A percentile compares a stretch with the other conserved stretches of the same genome.
These are phyloP conservation scores for Gaultheria prostrata DNA, from an alignment of 148 eudicot species.

Conservation along the genomic window DNA sequence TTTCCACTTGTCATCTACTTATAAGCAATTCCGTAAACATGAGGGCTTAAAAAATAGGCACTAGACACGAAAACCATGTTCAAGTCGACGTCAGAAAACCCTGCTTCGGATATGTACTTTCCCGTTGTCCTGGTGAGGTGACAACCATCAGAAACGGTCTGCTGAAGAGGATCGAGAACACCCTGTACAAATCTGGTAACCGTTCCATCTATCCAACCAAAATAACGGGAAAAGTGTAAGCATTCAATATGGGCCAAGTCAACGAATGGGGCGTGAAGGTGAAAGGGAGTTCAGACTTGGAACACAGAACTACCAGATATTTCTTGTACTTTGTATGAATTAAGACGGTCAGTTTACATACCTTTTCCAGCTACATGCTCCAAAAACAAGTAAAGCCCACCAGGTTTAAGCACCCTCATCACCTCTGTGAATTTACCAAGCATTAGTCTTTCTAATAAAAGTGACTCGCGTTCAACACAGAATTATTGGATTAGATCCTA, in stretches of 20 bases:
- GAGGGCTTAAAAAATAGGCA: slow-evolving; percentile 62
- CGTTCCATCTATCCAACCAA: slow-evolving; percentile 62
- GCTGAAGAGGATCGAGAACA: slow-evolving; percentile 74
- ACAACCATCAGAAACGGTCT: slow-evolving; percentile 68
- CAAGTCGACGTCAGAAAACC: slow-evolving; percentile 55
- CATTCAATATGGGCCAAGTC: not conserved
- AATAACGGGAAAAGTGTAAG: not conserved
- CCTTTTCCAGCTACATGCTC: slow-evolving; percentile 93
- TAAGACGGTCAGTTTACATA: slow-evolving; percentile 15
- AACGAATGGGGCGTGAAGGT: not conserved
- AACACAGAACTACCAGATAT: not conserved
- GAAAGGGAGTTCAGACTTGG: not conserved
- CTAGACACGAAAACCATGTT: slow-evolving; percentile 37
- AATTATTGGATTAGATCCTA: not conserved
- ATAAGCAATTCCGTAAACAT: slow-evolving; percentile 66
- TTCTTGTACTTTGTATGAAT: not conserved
- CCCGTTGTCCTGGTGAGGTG: slow-evolving; percentile 76
- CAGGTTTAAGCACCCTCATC: slow-evolving; percentile 84
- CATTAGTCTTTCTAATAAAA: not conserved
- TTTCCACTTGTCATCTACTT: slow-evolving; percentile 31
- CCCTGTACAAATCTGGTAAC: slow-evolving; percentile 51
- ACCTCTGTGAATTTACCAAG: slow-evolving; percentile 46
- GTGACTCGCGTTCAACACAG: not conserved
- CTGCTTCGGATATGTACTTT: slow-evolving; percentile 59
- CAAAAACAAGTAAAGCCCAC: slow-evolving; percentile 73